Base-by-base conservation (phyloP, 306 rosid genomes). In the Quercus glauca region DNA sequence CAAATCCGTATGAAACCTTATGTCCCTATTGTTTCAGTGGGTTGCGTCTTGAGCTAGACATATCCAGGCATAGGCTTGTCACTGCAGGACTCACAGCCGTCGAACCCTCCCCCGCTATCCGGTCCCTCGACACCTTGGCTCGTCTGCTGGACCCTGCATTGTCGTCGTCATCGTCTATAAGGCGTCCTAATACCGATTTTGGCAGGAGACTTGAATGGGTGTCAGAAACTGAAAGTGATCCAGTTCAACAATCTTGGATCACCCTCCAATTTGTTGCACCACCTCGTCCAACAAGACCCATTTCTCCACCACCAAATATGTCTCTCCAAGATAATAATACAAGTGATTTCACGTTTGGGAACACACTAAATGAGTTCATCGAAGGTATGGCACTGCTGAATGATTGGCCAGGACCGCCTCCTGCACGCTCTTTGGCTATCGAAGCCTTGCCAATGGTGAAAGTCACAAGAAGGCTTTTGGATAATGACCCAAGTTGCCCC, bases 21-120 rank as follows among this genome's bases (percentile, higher is more conserved):
- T 90, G 94, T n/a, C 94, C 92, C 31, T 81, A 74, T 79, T 90
- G 94, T 81, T 86, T 83, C 87, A 80, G 76, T 71, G 73, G 58
- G 51, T 31, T 88, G 4, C 82, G 53, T 53, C 70, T 69, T 33
- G 91, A 86, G 80, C 94, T 90, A 21, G 90, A 92, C 58, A 52
- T 88, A 23, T 19, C 88, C 15, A 86, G 80, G 58, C 90, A 89
- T 41, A 82, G 83, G 61, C 82, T 79, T 33, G 72, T 79, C 84
- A 76, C 59, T 43, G 45, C 45, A 41, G 72, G 73, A 65, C n/a
- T 33, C 15, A 69, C 79, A 12, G 57, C 59, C 79, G 58, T 45
- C 65, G 53, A 84, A 4, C 78, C 73, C 31, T 64, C 80, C n/a
- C 86, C 84, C 1, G 70, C 75, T 5, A 9, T 81, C 43, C 84